Percentiles rank a stretch among this genome's conserved stretches.
These are phyloP conservation scores for Aspergillus candidus DNA, from an alignment of 2,329 filamentous ascomycete genomes.

Conservation along the genomic window DNA sequence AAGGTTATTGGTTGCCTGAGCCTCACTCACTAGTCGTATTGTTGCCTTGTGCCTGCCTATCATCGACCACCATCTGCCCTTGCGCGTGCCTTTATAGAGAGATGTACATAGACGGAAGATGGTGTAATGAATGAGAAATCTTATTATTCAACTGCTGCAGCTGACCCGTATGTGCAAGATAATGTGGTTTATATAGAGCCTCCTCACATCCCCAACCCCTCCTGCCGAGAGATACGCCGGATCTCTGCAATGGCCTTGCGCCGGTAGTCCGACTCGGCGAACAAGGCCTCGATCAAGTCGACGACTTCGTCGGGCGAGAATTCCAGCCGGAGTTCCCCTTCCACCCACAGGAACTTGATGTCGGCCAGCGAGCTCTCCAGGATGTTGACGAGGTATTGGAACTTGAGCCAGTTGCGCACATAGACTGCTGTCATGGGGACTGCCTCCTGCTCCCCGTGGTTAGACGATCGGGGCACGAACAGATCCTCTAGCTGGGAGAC, in stretches of 20 bases:
- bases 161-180: slow-evolving; percentile 1
- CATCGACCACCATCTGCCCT: too few species aligned
- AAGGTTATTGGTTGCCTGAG: too few species aligned
- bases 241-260: slow-evolving; percentile 55
- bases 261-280: slow-evolving; percentile 56
- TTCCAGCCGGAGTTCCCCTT: slow-evolving; percentile 58
- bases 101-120: too few species aligned
- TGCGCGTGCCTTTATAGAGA: too few species aligned
- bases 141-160: not conserved
- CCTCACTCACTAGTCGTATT: too few species aligned
- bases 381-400: slow-evolving; percentile 59
- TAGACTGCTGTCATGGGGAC: slow-evolving; percentile 56
- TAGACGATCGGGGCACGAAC: slow-evolving; percentile 44
- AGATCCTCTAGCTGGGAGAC: slow-evolving; percentile 52
- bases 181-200: not conserved
- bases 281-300: slow-evolving; percentile 58
- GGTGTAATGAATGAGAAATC: too few species aligned
- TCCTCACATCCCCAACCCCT: slow-evolving; percentile 9
- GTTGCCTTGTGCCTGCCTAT: too few species aligned
- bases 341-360: slow-evolving; percentile 60
- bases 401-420: slow-evolving; percentile 58
- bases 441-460: slow-evolving; percentile 27
- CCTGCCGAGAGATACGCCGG: slow-evolving; percentile 25
- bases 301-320: slow-evolving; percentile 57
- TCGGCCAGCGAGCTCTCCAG: slow-evolving; percentile 58